These are phyloP conservation scores for Rhododendron mucronatum DNA, from an alignment of 148 eudicot genomes.

Conservation along the genomic window DNA sequence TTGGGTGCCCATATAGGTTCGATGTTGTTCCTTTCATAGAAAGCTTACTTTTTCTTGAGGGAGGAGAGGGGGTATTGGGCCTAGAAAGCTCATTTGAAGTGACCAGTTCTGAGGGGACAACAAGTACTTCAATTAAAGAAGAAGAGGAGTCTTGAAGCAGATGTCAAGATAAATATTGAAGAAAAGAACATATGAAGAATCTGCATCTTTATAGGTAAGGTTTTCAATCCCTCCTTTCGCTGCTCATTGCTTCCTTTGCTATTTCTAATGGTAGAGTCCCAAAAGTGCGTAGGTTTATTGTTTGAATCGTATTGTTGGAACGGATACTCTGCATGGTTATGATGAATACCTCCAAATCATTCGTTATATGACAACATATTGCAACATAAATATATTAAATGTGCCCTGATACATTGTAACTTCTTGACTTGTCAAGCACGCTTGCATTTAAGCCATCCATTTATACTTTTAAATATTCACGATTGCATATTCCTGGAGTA, in stretches of 20 bases:
- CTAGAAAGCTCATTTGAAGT: neutral
- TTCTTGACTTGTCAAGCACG: neutral
- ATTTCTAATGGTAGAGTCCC: neutral
- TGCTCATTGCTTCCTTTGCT: neutral
- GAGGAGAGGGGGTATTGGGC: neutral
- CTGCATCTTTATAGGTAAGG: neutral
- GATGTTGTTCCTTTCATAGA: conserved; percentile 1
- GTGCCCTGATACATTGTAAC: neutral
- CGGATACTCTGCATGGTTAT: neutral
- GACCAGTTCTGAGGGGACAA: neutral
- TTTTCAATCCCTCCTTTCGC: neutral
- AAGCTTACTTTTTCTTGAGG: conserved; percentile 3
- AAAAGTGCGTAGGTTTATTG: neutral
- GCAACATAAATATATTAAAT: neutral
- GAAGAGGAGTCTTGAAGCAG: neutral
- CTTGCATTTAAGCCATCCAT: neutral
- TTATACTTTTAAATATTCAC: neutral
- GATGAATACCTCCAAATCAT: neutral
- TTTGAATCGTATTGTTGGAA: neutral
- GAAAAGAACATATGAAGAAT: neutral
- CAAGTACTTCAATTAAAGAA: neutral
- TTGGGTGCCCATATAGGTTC: neutral
- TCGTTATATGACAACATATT: neutral
- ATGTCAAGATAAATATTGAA: neutral
- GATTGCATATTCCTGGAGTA: neutral